phyloP scores from a whole-genome alignment of 2,329 filamentous ascomycete genomes.

The Curvularia lunata region DNA sequence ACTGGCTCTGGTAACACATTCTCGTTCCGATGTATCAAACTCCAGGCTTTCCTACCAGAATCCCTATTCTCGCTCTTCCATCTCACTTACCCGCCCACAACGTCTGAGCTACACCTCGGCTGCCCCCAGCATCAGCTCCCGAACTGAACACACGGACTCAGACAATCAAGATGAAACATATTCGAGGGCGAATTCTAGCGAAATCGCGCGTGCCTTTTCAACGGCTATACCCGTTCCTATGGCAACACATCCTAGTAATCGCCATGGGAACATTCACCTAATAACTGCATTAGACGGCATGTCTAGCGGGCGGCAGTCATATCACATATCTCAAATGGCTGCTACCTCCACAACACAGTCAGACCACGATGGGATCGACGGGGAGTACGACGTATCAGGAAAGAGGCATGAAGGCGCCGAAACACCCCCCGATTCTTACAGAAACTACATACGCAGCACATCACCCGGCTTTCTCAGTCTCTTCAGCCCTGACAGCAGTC shows the following conservation, averaged over 20 bases:
- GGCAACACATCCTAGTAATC: conserved; percentile 5
- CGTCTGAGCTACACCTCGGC: conserved; percentile 37
- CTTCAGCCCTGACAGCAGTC: conserved; percentile 27
- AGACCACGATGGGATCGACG: not conserved
- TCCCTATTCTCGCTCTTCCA: conserved; percentile 35
- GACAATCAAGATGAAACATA: conserved; percentile 19
- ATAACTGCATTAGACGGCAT: conserved; percentile 28
- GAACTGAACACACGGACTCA: conserved; percentile 27
- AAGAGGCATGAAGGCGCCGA: not conserved
- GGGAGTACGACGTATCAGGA: not conserved
- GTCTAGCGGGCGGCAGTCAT: conserved; percentile 11
- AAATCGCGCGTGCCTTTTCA: conserved; percentile 35
- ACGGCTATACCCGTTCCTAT: conserved; percentile 30
- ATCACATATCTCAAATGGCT: conserved; percentile 11
- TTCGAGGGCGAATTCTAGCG: conserved; percentile 17
- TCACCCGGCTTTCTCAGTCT: conserved; percentile 27
- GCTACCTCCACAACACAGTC: conserved; percentile 30
- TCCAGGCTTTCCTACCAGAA: conserved; percentile 27
- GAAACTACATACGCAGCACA: conserved; percentile 15
- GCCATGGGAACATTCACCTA: conserved; percentile 16
- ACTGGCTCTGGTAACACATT: conserved; percentile 26
- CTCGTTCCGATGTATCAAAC: conserved; percentile 27
- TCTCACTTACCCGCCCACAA: conserved; percentile 40
- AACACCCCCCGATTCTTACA: not conserved
- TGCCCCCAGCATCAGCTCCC: conserved; percentile 29